Base-by-base conservation (phyloP, 2,329 filamentous ascomycete species). In the Epichloe scottii region DNA sequence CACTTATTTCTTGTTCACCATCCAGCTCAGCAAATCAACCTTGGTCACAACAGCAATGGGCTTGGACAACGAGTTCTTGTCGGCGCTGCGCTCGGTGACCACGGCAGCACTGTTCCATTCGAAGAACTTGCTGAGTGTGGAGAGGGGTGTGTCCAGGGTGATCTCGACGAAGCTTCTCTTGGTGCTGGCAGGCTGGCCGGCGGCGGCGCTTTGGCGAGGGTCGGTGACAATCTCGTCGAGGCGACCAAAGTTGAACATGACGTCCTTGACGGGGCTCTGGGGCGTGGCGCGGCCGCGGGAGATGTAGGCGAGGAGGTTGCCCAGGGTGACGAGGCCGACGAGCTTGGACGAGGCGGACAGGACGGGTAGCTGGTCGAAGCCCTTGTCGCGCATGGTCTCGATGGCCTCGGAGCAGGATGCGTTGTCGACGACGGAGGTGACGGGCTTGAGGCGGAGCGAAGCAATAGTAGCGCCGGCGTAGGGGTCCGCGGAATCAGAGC, bases 31-130 rank as follows among this genome's bases (percentile, higher is more conserved):
- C 60, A 98, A 68, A 70, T 98, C 93, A 5, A 98, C 93, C 78
- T 98, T 98, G 34, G 93, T 97, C 7, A 94, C 90, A 8, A 98
- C 82, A 7, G 89, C 93, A 47, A 93, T 75, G 1, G 94, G 89
- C 74, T 88, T 94, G 44, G 78, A 77, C 51, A 80, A 66, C 21
- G 75, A 78, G 53, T 75, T 69, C 50, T 73, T 70, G 52, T 77
- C 76, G 40, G 70, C 70, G 12, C 73, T 72, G 58, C 79, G 77
- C 67, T 97, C 90, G 0, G 91, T 98, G 3, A 98, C 89, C 46
- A 98, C 82, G 0, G 93, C 93, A 0, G 93, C 91, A 59, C 87
- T 93, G 70, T 98, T 97, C 89, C 93, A 97, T 71, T 97, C 89
- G 57, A 97, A 89, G 71, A 98, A 98, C 62, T 87, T 83, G 73